Evolutionary conservation across 148 eudicot species (phyloP), one percentile per base, ranked within the genome.

Genomic region (Fagopyrum homotropicum): DNA sequence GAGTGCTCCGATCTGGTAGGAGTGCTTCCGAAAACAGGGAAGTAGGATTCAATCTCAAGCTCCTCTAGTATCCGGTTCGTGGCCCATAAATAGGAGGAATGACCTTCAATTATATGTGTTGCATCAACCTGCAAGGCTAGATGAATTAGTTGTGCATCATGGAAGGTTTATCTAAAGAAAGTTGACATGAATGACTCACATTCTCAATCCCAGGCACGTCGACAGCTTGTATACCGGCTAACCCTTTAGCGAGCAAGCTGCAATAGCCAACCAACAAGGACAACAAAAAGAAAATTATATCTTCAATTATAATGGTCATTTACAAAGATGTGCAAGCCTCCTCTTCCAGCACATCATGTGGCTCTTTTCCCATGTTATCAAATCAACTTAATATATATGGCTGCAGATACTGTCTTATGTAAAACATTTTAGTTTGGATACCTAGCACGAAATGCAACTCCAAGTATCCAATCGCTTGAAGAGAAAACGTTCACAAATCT

Each of bases 391-490:
- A 48, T 12, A 7, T 8, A 48, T 7, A 12, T 48, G 51, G 11
- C 51, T 48, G 51, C 11, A 48, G 52, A 49, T 49, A 9, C 7
- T 49, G 52, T 4, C 15, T 15, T 55, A 54, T 55, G 14, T n/a
- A 14, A 49, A 57, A 57, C 29, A 57, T 19, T 57, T 19, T 19
- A 9, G 63, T 22, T 14, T 66, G 69, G 77, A 71, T 90, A 90
- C 98, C 87, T 94, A 63, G 99, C 97, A 73, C 99, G 99, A 81
- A 95, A 95, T 63, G 99, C 99, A 73, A 95, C 81, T 66, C 99
- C 99, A 56, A 95, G 94, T 78, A 86, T 95, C 99, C 99, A 95
- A 83, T 92, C 99, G 80, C 88, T 90, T 51, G 84, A 82, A 61
- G 99, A 88, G 81, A 79, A 95, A 75, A 86, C 98, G 80, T 95